Percentiles rank a stretch among this genome's conserved stretches.
phyloP scores from a whole-genome alignment of 306 rosid genomes.

The Prunus campanulata region DNA sequence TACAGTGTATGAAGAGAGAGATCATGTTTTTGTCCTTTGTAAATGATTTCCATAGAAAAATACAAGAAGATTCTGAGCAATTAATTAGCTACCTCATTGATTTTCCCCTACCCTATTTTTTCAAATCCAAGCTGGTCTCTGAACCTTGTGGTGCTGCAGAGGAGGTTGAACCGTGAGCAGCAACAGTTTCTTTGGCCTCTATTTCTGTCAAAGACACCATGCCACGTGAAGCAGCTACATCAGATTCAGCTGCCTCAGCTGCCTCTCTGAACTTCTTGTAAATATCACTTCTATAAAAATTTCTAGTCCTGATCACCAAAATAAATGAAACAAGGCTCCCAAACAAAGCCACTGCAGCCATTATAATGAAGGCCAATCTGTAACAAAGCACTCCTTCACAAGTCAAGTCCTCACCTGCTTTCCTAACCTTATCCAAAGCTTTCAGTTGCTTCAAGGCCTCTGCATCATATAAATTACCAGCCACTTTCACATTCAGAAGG shows the following conservation, averaged over 20 bases:
- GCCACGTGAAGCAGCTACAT: constrained; percentile 6
- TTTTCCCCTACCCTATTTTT: background rate
- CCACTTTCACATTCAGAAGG: constrained; percentile 50
- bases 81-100: background rate
- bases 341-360: constrained; percentile 39
- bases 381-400: constrained; percentile 53
- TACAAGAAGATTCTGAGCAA: background rate
- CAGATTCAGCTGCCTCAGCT: constrained; percentile 14
- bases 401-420: constrained; percentile 41
- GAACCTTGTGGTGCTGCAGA: background rate
- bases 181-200: background rate
- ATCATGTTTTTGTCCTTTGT: background rate
- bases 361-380: constrained; percentile 48
- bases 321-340: constrained; percentile 45
- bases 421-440: constrained; percentile 30
- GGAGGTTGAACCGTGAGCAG: background rate
- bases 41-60: background rate
- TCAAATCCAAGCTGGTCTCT: background rate
- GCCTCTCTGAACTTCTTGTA: constrained; percentile 45
- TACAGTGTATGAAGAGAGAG: background rate
- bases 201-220: background rate
- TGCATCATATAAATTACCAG: constrained; percentile 56
- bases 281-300: constrained; percentile 55
- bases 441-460: constrained; percentile 53
- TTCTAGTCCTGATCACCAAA: constrained; percentile 55